A percentile compares a stretch with the other conserved stretches of the same genome.
Conservation (phyloP, 2,329 filamentous ascomycete species). For the Curvularia sp. region DNA sequence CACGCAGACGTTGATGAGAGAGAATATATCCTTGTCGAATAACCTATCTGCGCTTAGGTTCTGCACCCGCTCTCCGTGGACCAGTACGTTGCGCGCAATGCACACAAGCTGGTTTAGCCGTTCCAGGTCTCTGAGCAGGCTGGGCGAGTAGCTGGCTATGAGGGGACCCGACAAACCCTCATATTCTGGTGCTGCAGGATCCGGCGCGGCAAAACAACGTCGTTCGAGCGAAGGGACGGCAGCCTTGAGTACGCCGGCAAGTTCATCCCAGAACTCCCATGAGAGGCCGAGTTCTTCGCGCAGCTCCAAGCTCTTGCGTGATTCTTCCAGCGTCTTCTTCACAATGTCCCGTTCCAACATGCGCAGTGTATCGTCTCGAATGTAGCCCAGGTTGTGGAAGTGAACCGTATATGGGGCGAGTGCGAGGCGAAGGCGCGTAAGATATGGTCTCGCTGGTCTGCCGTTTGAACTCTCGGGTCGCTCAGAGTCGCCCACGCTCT, state of each 20-base stretch:
- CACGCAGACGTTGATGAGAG: slow-evolving; percentile 68
- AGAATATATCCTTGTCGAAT: slow-evolving; percentile 67
- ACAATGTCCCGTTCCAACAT: slow-evolving; percentile 62
- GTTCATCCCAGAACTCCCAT: slow-evolving; percentile 65
- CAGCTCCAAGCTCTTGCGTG: slow-evolving; percentile 62
- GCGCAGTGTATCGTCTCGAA: slow-evolving; percentile 65
- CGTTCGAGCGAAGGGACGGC: slow-evolving; percentile 67
- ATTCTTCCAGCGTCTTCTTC: slow-evolving; percentile 66
- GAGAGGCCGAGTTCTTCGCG: slow-evolving; percentile 65
- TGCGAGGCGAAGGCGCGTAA: slow-evolving; percentile 55
- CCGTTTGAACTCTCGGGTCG: slow-evolving; percentile 25
- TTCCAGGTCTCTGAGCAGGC: slow-evolving; percentile 67
- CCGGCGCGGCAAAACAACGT: slow-evolving; percentile 67
- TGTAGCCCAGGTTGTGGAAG: slow-evolving; percentile 66
- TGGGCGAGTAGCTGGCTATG: slow-evolving; percentile 66
- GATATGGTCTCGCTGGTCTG: slow-evolving; percentile 42
- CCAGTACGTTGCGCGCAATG: slow-evolving; percentile 68
- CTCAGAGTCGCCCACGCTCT: slow-evolving; percentile 20
- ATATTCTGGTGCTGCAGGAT: slow-evolving; percentile 62
- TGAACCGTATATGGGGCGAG: slow-evolving; percentile 62
- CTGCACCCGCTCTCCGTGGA: slow-evolving; percentile 66
- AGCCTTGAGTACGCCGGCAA: slow-evolving; percentile 63
- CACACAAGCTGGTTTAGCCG: slow-evolving; percentile 67
- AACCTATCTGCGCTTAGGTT: slow-evolving; percentile 66
- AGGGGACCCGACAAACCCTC: slow-evolving; percentile 66